Evolutionary conservation across 2,329 filamentous ascomycete species (phyloP).

Genomic region (Lachnellula arida): DNA sequence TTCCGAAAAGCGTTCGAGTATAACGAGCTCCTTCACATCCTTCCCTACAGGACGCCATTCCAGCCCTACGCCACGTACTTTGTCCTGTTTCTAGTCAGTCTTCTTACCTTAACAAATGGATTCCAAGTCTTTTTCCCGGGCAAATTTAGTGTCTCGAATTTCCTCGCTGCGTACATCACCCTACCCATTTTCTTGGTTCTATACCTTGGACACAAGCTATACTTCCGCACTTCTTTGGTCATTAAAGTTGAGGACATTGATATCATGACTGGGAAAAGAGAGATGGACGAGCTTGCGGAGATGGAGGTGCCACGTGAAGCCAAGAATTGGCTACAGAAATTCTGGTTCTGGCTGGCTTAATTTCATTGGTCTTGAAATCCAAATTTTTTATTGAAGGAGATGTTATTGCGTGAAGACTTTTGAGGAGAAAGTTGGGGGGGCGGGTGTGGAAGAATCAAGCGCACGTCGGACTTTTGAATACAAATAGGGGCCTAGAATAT

Average conservation of each 20-base stretch:
- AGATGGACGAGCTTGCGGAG: slow-evolving; percentile 49
- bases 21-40: slow-evolving; percentile 43
- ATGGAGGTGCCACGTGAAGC: slow-evolving; percentile 45
- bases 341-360: slow-evolving; percentile 48
- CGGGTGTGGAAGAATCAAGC: no score
- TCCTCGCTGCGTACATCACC: slow-evolving; percentile 62
- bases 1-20: slow-evolving; percentile 52
- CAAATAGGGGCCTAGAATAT: no score
- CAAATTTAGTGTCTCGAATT: slow-evolving; percentile 58
- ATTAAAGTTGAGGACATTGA: slow-evolving; percentile 48
- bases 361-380: neutral
- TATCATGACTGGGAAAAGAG: slow-evolving; percentile 52
- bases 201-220: slow-evolving; percentile 57
- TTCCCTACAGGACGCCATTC: slow-evolving; percentile 47
- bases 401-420: no score
- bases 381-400: neutral
- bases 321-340: slow-evolving; percentile 46
- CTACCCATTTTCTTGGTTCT: slow-evolving; percentile 56
- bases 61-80: slow-evolving; percentile 63
- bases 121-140: slow-evolving; percentile 68
- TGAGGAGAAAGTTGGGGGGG: no score
- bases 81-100: slow-evolving; percentile 24
- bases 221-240: slow-evolving; percentile 40
- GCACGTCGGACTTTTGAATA: no score
- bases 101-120: slow-evolving; percentile 10